These are phyloP conservation scores for Candida gorgasii DNA, from an alignment of 805 yeast genomes.

Conservation along the genomic window DNA sequence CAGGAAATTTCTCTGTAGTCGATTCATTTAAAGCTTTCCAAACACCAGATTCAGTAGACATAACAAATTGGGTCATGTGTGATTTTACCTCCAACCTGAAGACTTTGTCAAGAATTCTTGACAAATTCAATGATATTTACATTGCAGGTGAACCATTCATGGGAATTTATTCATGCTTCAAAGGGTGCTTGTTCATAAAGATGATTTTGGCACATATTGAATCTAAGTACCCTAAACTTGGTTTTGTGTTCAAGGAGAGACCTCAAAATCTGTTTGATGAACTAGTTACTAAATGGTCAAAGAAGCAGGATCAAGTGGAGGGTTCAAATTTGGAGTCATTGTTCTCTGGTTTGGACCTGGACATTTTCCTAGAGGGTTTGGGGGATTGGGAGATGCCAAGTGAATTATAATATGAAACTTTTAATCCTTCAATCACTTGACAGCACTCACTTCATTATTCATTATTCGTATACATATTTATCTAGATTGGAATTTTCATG, in stretches of 20 bases:
- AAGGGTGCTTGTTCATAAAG: constrained; percentile 3
- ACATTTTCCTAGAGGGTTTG: too few relatives aligned
- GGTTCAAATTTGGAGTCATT: neutral
- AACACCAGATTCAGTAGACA: neutral
- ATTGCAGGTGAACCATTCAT: neutral
- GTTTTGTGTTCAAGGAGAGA: neutral
- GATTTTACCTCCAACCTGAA: neutral
- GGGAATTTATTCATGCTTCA: constrained; percentile 1
- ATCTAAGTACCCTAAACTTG: neutral
- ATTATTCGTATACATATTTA: too few relatives aligned
- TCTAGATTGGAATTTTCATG: too few relatives aligned
- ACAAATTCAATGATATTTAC: neutral
- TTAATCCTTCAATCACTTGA: too few relatives aligned
- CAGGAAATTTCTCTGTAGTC: neutral
- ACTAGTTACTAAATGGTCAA: neutral
- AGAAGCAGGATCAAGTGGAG: neutral
- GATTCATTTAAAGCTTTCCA: neutral
- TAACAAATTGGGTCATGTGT: neutral
- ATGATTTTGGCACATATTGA: neutral
- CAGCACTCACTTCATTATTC: too few relatives aligned
- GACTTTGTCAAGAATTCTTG: neutral
- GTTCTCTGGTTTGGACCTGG: neutral
- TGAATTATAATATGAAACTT: too few relatives aligned
- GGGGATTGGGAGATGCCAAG: too few relatives aligned
- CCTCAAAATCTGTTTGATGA: neutral